Evolutionary conservation across 106 monocot genomes (phyloP), one percentile per base, ranked within the genome.

Genomic region (Ottelia alismoides): DNA sequence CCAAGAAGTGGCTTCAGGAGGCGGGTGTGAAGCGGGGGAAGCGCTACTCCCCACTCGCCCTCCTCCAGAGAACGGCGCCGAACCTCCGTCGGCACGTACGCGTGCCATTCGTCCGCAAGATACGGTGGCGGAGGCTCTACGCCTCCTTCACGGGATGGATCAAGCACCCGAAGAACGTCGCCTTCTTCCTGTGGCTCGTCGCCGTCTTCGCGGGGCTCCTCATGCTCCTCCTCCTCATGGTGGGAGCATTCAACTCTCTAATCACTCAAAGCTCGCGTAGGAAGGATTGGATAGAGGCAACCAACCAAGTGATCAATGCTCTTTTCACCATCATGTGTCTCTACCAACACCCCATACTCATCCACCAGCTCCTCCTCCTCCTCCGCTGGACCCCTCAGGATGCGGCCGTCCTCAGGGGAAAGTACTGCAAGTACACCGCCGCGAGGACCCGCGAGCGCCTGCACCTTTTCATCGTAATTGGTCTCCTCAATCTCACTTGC

Each of bases 321-420:
- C 66, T 67, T 32, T 67, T 67, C 66, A 55, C 57, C 49, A 49
- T 67, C 56, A 57, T 67, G 66, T 67, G 66, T 20, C 19, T 67
- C 5, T 67, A 58, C 51, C 58, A 67, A 50, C 58, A 67, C 20
- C 67, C 67, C 20, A 58, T 30, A 25, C 32, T 67, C 19, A 7
- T 35, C 57, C 58, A 67, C 58, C 67, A 67, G 11, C 11, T 51
- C 0, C 11, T 43, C 16, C 32, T 50, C n/a, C 2, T 57, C 3
- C 7, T 28, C 31, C 11, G 57, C 16, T 67, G 66, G 66, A 32
- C 6, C 7, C 14, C 48, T 20, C 16, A 43, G 26, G 67, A 67
- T 35, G 51, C 28, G 2, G 35, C 16, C 2, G 58, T 19, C 50
- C 26, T 67, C 20, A 58, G 67, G 40, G 25, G 12, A 21, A 11